Evolutionary conservation across 83 land plant genomes (phyloP).

Genomic region (Isoetes engelmannii): DNA sequence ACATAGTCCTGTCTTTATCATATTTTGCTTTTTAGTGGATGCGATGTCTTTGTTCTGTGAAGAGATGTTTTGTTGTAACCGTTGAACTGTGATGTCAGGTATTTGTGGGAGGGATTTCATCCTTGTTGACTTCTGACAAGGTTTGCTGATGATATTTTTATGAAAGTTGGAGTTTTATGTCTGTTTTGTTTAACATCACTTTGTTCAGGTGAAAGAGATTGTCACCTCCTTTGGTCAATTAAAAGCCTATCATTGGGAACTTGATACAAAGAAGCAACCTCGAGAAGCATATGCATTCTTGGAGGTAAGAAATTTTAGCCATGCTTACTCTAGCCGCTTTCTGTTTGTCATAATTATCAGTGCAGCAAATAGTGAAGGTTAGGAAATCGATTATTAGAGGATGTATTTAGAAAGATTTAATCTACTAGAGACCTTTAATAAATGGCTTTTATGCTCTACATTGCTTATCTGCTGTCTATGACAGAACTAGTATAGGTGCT

Average conservation of each 20-base stretch:
- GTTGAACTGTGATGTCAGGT: conserved; percentile 39
- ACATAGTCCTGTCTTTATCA: no score
- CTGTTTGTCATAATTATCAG: no score
- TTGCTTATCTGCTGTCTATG: no score
- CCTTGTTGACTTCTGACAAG: conserved; percentile 56
- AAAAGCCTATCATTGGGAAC: conserved; percentile 64
- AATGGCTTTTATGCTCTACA: no score
- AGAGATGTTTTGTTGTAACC: background rate
- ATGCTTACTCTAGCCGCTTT: no score
- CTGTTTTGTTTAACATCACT: background rate
- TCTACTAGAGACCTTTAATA: no score
- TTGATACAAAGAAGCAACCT: conserved; percentile 29
- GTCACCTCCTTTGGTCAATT: conserved; percentile 74
- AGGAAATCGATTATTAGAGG: no score
- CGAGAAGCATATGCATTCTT: conserved; percentile 54
- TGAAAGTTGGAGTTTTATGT: background rate
- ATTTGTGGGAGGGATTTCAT: conserved; percentile 81
- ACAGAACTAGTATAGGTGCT: no score
- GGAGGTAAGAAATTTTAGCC: conserved; percentile 45
- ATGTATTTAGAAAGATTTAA: no score
- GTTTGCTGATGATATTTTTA: conserved; percentile 28
- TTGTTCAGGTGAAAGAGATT: conserved; percentile 68
- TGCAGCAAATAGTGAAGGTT: no score
- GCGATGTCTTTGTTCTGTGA: no score
- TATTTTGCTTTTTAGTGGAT: no score